Base-by-base conservation (phyloP, 345 rosid genomes). In the Pistacia integerrima region DNA sequence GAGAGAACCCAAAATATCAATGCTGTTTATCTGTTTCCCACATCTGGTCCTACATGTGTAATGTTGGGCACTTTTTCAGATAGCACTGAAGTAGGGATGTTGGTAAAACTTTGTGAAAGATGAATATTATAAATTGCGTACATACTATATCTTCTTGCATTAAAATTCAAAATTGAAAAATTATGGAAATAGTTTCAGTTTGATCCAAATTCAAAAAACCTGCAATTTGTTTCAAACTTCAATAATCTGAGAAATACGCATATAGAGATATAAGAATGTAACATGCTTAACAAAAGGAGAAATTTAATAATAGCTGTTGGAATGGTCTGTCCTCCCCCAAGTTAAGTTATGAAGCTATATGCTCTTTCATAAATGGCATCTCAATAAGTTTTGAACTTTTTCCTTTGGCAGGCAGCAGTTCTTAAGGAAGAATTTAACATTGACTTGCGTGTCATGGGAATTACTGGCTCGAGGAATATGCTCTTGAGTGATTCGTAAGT, bases 361-460 rank as follows among this genome's bases (percentile, higher is more conserved):
- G 46, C 46, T 41, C 46, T 41, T 41, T 41, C 46, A 41, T 41
- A 5, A 10, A 41, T 41, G 46, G 9, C 9, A 70, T 44, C 59
- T 74, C 41, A 71, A 62, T 28, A 36, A 46, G 46, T 58, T 63
- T 33, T 71, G 20, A 58, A 13, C 5, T 11, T 73, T 60, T 73
- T 30, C 3, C 9, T 85, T 80, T 81, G 76, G 80, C 92, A 93
- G 99, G 92, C 93, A 73, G 97, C 79, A 13, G 85, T 89, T 70
- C 98, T 97, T 25, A 97, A 97, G 87, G 95, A 94, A 82, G 98
- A 94, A 60, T 97, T 92, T 72, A 97, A 94, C 78, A 97, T 97
- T 79, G 99, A 94, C 82, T 81, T 97, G 83, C 97, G 97, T 73
- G 97, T 97, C 58, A 77, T 97, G 97, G 99, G 99, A 78, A 90